Evolutionary conservation across 371 early-diverging fungal species (phyloP).

Genomic region (Mortierella sp.): DNA sequence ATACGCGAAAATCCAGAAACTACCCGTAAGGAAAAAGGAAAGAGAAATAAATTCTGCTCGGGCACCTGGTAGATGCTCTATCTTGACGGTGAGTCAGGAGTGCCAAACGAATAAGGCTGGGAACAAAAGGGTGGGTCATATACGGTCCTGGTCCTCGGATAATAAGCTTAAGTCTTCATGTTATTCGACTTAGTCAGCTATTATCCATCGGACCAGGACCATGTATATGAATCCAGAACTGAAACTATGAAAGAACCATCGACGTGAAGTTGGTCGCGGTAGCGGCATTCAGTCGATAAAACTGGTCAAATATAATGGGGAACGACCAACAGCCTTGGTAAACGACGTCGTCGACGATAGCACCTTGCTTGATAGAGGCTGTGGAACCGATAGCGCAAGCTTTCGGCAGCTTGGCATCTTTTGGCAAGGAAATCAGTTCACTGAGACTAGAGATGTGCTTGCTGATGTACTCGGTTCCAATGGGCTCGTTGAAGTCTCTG

Average conservation of each 20-base stretch:
- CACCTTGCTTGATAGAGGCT: conserved; percentile 18
- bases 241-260: conserved; percentile 1
- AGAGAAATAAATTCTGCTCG: too few species aligned
- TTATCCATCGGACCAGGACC: too few species aligned
- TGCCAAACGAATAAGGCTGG: too few species aligned
- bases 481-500: conserved; percentile 1
- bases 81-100: too few species aligned
- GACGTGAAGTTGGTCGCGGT: conserved; percentile 6
- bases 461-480: conserved; percentile 3
- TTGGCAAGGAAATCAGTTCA: neutral
- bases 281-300: conserved; percentile 13
- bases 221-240: conserved; percentile 9
- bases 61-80: too few species aligned
- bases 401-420: conserved; percentile 11
- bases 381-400: conserved; percentile 41
- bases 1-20: too few species aligned
- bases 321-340: conserved; percentile 37
- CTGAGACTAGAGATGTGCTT: conserved; percentile 2
- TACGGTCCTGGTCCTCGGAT: too few species aligned
- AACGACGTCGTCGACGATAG: conserved; percentile 34
- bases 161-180: too few species aligned
- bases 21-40: too few species aligned
- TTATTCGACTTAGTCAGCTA: too few species aligned
- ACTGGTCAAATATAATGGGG: conserved; percentile 16
- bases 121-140: too few species aligned